Percentiles rank a stretch among this genome's conserved stretches.
phyloP scores from a whole-genome alignment of 495 filamentous ascomycete genomes.

The Chaetomium tenue region DNA sequence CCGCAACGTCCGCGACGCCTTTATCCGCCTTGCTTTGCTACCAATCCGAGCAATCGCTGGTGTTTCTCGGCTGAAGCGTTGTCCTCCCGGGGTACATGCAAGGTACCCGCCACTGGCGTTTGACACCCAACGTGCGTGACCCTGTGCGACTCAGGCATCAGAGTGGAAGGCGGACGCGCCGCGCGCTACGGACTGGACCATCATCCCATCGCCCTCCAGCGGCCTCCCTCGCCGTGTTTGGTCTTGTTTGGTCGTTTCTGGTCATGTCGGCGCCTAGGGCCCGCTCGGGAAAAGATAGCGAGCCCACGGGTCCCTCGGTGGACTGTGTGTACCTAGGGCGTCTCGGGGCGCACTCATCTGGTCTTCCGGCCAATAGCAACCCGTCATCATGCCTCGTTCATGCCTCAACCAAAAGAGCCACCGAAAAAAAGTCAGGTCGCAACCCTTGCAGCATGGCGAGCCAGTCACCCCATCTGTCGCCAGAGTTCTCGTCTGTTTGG shows the following conservation, averaged over 20 bases:
- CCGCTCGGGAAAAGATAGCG: neutral
- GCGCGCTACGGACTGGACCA: neutral
- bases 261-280: neutral
- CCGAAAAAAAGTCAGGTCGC: conserved; percentile 20
- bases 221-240: neutral
- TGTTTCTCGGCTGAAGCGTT: conserved; percentile 16
- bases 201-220: neutral
- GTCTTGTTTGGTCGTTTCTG: neutral
- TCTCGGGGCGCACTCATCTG: conserved; percentile 12
- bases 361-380: conserved; percentile 20
- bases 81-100: conserved; percentile 25
- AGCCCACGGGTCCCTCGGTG: conserved; percentile 4
- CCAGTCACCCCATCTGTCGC: conserved; percentile 24
- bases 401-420: conserved; percentile 24
- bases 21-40: conserved; percentile 13
- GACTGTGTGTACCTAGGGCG: conserved; percentile 2
- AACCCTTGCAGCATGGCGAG: conserved; percentile 25
- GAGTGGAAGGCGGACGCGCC: neutral
- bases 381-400: conserved; percentile 11
- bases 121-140: conserved; percentile 6
- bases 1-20: conserved; percentile 12
- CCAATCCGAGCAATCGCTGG: conserved; percentile 8
- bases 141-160: conserved; percentile 6
- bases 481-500: conserved; percentile 25
- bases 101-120: conserved; percentile 17